These are phyloP conservation scores for Phytophthora niederhauseri DNA, from an alignment of 352 stramenopile genomes.

Conservation along the genomic window DNA sequence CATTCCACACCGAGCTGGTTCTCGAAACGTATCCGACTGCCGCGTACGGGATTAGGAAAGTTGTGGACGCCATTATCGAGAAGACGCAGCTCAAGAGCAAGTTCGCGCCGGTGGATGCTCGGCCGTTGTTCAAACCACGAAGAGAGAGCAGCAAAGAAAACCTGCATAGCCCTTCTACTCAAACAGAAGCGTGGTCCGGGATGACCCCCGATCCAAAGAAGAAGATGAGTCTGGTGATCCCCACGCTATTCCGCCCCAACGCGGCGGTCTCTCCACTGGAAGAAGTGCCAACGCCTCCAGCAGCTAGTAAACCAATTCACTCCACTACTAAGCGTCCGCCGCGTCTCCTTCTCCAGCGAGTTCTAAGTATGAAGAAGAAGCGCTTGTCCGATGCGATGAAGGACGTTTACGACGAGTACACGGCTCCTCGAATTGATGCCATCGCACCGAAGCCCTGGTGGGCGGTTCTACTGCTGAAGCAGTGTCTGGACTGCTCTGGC, in stretches of 20 bases:
- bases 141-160: not conserved
- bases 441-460: slow-evolving; percentile 15
- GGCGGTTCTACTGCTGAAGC: slow-evolving; percentile 15
- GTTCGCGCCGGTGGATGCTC: not conserved
- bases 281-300: not conserved
- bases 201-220: not conserved
- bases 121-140: slow-evolving; percentile 6
- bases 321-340: slow-evolving; percentile 1
- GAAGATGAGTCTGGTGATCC: not conserved
- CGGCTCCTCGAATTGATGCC: slow-evolving; percentile 4
- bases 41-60: slow-evolving; percentile 29
- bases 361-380: slow-evolving; percentile 18
- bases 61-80: slow-evolving; percentile 45
- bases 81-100: slow-evolving; percentile 35
- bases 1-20: no score
- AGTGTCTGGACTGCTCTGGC: slow-evolving; percentile 21
- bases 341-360: slow-evolving; percentile 43
- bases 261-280: not conserved
- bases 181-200: not conserved
- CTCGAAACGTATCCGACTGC: slow-evolving; percentile 48
- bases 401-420: slow-evolving; percentile 24
- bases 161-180: not conserved
- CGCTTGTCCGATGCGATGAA: slow-evolving; percentile 16
- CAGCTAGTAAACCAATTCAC: not conserved
- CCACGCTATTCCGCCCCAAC: not conserved